Evolutionary conservation across 768 basidiomycete genomes (phyloP).

Genomic region (Baorangia bicolor): DNA sequence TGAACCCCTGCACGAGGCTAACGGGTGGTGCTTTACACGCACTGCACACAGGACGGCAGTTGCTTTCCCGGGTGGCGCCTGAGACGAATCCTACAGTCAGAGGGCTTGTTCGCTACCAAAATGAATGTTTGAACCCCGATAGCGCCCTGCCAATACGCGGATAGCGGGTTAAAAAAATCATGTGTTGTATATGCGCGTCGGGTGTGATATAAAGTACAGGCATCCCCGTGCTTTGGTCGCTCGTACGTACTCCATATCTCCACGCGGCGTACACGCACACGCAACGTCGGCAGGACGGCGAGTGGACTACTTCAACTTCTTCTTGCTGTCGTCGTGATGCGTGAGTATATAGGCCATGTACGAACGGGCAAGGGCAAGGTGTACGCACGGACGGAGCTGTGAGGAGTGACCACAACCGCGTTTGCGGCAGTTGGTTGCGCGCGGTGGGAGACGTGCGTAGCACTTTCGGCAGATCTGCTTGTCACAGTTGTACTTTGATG

Average conservation of each 20-base stretch:
- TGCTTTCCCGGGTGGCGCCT: not conserved
- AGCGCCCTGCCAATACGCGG: not conserved
- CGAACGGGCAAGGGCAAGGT: not conserved
- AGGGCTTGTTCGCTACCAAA: not conserved
- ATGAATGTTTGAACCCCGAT: not conserved
- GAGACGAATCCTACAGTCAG: too few species aligned
- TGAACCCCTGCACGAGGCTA: not conserved
- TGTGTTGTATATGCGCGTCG: slow-evolving; percentile 19
- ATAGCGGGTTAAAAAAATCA: slow-evolving; percentile 1
- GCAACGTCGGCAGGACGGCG: not conserved
- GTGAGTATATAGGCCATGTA: not conserved
- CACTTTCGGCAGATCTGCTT: slow-evolving; percentile 99
- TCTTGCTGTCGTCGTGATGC: slow-evolving; percentile 57
- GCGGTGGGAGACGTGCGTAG: slow-evolving; percentile 98
- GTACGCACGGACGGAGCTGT: slow-evolving; percentile 85
- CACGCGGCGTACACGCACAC: slow-evolving; percentile 1
- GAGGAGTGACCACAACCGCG: slow-evolving; percentile 87
- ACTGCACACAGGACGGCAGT: not conserved
- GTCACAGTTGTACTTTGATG: slow-evolving; percentile 98
- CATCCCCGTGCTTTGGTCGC: slow-evolving; percentile 2
- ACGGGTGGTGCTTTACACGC: not conserved
- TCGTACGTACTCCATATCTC: slow-evolving; percentile 14
- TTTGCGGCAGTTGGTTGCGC: slow-evolving; percentile 99
- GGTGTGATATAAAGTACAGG: slow-evolving; percentile 20
- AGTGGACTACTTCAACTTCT: slow-evolving; percentile 85